Evolutionary conservation across 2,329 filamentous ascomycete species (phyloP), one percentile per base, ranked within the genome.

Genomic region (Leptodontidium sp.): DNA sequence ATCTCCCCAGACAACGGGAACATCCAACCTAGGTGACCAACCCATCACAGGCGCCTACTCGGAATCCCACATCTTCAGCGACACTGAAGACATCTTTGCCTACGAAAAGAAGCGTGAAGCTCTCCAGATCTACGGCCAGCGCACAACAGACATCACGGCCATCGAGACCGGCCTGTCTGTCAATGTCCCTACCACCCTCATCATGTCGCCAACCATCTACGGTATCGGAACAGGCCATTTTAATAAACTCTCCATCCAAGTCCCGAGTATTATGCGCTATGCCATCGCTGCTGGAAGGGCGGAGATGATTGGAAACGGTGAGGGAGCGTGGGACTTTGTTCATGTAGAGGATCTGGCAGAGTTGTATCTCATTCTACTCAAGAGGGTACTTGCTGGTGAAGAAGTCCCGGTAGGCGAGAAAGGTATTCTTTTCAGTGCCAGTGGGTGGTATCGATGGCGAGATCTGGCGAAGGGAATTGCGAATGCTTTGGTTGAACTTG

Each of bases 11-110:
- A 82, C 79, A 0, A 81, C 81, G 2, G 82, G 83, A 14, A 80
- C 79, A 0, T 84, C 82, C 2, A 83, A 82, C 47, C 65, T 86
- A 0, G 79, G 75, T 3, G 83, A 84, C 69, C 76, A 76, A 14
- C 81, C 82, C 1, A 75, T 83, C 47, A 78, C 79, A 0, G 71
- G 75, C 17, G 57, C 61, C 0, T 78, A 76, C 43, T 40, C 69
- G 6, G 77, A 81, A 55, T 61, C 70, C 1, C 75, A 77, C 9
- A 72, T 76, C 52, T 82, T 84, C 67, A 79, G 80, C 47, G 43
- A 45, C 12, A 17, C 11, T 14, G 43, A 45, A 14, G 43, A 45
- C 17, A 17, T 45, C 3, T 45, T 6, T 14, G 43, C 12, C 11
- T 45, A 45, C 17, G 17, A 14, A 17, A 12, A 45, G 43, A 14